A percentile compares a stretch with the other conserved stretches of the same genome.
Conservation (phyloP, 345 rosid genomes). For the Lumnitzera racemosa region DNA sequence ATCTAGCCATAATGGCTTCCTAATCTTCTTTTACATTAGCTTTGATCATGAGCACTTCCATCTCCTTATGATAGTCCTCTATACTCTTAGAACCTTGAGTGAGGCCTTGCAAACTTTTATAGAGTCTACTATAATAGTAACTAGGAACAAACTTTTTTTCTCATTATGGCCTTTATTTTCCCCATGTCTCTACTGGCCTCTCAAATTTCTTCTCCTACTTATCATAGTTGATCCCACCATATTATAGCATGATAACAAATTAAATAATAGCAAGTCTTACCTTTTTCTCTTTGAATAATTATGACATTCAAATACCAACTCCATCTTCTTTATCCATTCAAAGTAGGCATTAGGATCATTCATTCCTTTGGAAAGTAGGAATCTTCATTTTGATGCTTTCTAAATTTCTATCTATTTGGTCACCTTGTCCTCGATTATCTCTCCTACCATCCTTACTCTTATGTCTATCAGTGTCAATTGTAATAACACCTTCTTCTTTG, state of each 20-base stretch:
- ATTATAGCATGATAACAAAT: neutral
- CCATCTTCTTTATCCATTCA: neutral
- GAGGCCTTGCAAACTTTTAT: neutral
- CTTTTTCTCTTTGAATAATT: neutral
- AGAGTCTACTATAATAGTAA: neutral
- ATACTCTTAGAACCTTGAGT: neutral
- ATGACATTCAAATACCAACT: constrained; percentile 5
- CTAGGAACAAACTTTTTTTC: neutral
- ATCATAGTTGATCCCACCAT: constrained; percentile 5
- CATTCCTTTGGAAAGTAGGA: neutral
- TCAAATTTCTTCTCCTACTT: neutral
- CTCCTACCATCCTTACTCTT: too few species aligned
- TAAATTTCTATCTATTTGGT: neutral
- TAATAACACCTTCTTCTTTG: too few species aligned
- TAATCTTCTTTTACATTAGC: too few species aligned
- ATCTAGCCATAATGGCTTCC: too few species aligned
- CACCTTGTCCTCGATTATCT: too few species aligned
- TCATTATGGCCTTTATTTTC: neutral
- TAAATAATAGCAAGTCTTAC: neutral
- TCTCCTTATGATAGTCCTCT: constrained; percentile 7
- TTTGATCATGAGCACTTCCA: neutral
- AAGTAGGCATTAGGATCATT: constrained; percentile 2
- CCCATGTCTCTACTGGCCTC: neutral
- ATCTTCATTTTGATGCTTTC: constrained; percentile 9
- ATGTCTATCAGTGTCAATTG: too few species aligned